Evolutionary conservation across 106 monocot species (phyloP).

Genomic region (Chionographis japonica): DNA sequence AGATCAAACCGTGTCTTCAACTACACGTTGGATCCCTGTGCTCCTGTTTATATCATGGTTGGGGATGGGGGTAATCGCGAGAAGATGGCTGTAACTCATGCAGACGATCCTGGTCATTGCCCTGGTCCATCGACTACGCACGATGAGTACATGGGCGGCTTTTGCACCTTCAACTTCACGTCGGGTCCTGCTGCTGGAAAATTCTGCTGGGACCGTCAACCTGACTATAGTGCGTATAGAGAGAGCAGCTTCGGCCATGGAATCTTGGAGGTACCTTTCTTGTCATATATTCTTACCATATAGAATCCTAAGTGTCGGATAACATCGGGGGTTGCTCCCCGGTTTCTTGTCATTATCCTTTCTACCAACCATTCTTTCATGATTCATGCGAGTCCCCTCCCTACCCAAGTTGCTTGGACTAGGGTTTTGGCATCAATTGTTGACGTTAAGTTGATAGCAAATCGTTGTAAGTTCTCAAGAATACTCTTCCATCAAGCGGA

Average conservation of each 20-base stretch:
- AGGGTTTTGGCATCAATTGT: no score
- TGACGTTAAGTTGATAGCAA: no score
- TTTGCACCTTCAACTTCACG: slow-evolving; percentile 79
- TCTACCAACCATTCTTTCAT: no score
- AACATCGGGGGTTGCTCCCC: no score
- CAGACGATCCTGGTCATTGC: slow-evolving; percentile 73
- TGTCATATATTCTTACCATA: no score
- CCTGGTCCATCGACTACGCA: slow-evolving; percentile 56
- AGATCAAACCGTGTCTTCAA: slow-evolving; percentile 87
- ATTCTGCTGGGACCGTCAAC: slow-evolving; percentile 37
- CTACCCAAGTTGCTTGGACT: no score
- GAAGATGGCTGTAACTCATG: slow-evolving; percentile 69
- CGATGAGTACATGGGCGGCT: slow-evolving; percentile 47
- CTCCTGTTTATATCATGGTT: slow-evolving; percentile 67
- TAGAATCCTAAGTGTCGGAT: no score
- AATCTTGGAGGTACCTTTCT: slow-evolving; percentile 61
- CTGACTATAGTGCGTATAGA: slow-evolving; percentile 32
- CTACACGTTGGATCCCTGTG: slow-evolving; percentile 70
- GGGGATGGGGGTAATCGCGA: slow-evolving; percentile 95
- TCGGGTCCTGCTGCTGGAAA: slow-evolving; percentile 54
- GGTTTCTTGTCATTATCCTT: no score
- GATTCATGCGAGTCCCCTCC: no score
- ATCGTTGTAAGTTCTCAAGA: no score
- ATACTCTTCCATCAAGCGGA: no score
- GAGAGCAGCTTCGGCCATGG: slow-evolving; percentile 71